These are phyloP conservation scores for Nitzschia sp. DNA, from an alignment of 108 stramenopile genomes.

Conservation along the genomic window DNA sequence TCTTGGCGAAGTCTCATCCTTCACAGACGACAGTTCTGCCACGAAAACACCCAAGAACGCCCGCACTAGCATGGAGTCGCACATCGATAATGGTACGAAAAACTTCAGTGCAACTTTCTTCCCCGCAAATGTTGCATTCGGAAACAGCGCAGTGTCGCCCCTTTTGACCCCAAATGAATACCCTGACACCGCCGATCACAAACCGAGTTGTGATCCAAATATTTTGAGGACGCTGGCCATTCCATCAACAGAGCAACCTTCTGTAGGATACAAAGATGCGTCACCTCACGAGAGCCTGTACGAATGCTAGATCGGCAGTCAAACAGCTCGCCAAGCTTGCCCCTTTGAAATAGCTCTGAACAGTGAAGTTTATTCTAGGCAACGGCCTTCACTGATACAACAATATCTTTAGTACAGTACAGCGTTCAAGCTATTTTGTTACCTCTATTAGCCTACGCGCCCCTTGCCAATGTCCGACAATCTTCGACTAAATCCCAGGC, in stretches of 20 bases:
- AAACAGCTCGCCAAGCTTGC: background rate
- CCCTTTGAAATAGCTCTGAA: no score
- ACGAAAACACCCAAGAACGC: slow-evolving; percentile 5
- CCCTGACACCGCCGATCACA: background rate
- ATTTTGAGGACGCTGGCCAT: slow-evolving; percentile 25
- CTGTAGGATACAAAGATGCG: background rate
- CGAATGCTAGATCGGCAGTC: background rate
- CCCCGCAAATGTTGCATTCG: background rate
- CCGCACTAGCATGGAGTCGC: no score
- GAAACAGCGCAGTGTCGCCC: background rate
- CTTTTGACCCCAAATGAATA: background rate
- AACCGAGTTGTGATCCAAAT: slow-evolving; percentile 19
- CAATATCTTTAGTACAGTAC: no score
- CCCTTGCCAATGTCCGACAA: slow-evolving; percentile 27
- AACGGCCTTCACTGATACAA: no score
- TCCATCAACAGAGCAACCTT: background rate
- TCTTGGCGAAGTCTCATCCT: slow-evolving; percentile 2
- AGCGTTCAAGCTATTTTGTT: no score
- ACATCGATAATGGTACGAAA: no score
- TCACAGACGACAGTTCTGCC: background rate
- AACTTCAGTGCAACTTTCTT: background rate
- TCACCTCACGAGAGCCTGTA: background rate
- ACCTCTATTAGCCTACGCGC: no score
- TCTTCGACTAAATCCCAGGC: slow-evolving; percentile 53
- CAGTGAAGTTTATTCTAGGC: no score